Percentiles rank a stretch among this genome's conserved stretches.
Evolutionary conservation across 768 basidiomycete genomes (phyloP).

Genomic region (Lentinula sp.): DNA sequence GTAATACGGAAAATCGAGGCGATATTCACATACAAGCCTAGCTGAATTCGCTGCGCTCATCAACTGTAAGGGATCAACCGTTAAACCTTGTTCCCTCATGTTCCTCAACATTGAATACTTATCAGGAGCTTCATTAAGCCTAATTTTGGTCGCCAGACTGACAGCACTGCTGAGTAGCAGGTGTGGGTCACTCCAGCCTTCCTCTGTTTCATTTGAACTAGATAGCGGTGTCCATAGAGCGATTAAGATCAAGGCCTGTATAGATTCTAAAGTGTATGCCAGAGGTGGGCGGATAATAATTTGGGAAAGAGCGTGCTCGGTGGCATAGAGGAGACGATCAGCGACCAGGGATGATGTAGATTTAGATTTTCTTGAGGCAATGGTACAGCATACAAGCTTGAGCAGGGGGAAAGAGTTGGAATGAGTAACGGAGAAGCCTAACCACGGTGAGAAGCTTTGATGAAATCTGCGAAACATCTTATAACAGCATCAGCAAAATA

Average conservation of each 20-base stretch:
- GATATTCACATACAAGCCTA: background rate
- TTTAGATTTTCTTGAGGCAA: background rate
- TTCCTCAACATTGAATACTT: background rate
- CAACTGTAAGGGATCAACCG: background rate
- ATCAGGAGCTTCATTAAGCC: background rate
- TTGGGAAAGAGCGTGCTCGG: background rate
- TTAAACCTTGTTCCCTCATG: background rate
- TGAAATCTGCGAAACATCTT: background rate
- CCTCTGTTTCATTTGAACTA: background rate
- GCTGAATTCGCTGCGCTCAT: background rate
- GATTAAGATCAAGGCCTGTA: background rate
- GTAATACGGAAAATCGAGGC: background rate
- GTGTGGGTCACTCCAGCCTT: background rate
- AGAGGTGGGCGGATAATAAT: background rate
- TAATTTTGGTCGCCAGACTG: background rate
- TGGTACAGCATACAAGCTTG: background rate
- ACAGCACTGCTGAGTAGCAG: background rate
- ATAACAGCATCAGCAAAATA: background rate
- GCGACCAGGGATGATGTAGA: background rate
- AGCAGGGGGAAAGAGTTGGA: background rate
- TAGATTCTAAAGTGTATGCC: background rate
- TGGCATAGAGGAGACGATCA: background rate
- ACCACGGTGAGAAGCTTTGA: background rate
- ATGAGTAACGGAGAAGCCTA: background rate
- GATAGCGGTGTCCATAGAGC: background rate